Conservation (phyloP, 257 asterid genomes). For the Osmanthus fragrans region DNA sequence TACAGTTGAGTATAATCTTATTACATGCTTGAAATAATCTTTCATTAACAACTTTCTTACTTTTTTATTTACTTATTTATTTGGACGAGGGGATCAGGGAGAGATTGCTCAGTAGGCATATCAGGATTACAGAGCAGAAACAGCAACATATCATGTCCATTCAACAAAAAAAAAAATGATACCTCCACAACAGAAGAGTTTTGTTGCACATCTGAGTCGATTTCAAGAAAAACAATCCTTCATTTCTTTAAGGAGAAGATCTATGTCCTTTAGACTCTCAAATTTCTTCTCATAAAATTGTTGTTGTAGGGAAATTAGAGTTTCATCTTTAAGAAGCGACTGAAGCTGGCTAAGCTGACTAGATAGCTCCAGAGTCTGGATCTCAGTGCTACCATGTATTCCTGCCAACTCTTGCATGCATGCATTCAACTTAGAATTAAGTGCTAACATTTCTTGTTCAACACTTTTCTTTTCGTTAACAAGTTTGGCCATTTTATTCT, state of each 20-base stretch:
- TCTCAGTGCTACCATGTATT: conserved; percentile 53
- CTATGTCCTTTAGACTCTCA: conserved; percentile 63
- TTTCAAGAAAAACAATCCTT: conserved; percentile 49
- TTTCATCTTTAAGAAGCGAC: conserved; percentile 62
- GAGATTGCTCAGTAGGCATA: conserved; percentile 5
- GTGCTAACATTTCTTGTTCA: conserved; percentile 56
- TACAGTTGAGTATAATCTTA: conserved; percentile 10
- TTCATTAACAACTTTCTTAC: neutral
- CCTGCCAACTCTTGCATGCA: conserved; percentile 78
- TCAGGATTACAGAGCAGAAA: conserved; percentile 17
- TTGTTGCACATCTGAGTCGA: conserved; percentile 49
- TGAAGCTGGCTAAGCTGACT: conserved; percentile 56
- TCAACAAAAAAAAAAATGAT: conserved; percentile 22
- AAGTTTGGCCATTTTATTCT: conserved; percentile 50
- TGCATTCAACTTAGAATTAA: conserved; percentile 56
- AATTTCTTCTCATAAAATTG: conserved; percentile 49
- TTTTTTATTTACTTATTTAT: neutral
- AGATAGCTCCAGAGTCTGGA: conserved; percentile 53
- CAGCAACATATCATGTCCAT: conserved; percentile 22
- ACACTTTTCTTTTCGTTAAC: conserved; percentile 55
- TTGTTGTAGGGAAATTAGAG: conserved; percentile 46
- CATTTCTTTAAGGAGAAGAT: conserved; percentile 57
- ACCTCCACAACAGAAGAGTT: conserved; percentile 58
- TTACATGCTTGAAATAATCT: neutral
- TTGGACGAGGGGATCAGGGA: conserved; percentile 2